Percentiles rank a stretch among this genome's conserved stretches.
phyloP scores from a whole-genome alignment of 2,329 filamentous ascomycete genomes.

The Trichoderma lentiforme region DNA sequence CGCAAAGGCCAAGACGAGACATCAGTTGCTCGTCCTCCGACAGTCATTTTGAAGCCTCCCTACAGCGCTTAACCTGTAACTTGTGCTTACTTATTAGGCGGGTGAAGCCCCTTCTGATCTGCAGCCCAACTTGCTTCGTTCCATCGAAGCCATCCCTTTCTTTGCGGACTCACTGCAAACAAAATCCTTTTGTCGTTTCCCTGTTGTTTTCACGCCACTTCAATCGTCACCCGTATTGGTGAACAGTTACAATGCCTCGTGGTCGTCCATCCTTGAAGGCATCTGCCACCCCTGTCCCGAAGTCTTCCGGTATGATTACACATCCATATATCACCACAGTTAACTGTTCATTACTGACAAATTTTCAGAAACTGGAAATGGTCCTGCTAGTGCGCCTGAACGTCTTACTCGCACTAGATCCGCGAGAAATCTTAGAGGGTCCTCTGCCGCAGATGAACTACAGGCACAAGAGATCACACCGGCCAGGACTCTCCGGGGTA shows the following conservation, averaged over 20 bases:
- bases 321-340: not conserved
- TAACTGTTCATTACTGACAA: not conserved
- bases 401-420: conserved; percentile 29
- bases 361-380: not conserved
- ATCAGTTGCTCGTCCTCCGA: not conserved
- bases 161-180: not conserved
- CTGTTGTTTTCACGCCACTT: not conserved
- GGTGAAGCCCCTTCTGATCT: not conserved
- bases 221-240: not conserved
- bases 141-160: not conserved
- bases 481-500: conserved; percentile 22
- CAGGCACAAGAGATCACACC: not conserved
- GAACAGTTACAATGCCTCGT: conserved; percentile 28
- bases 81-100: not conserved
- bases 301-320: conserved; percentile 21
- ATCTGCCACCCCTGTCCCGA: conserved; percentile 20
- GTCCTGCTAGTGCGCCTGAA: not conserved
- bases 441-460: not conserved
- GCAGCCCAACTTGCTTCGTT: not conserved
- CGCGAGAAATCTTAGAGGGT: conserved; percentile 20
- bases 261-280: conserved; percentile 28
- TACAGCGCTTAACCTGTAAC: not conserved
- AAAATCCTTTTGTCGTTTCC: not conserved
- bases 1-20: not conserved
- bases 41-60: not conserved